These are phyloP conservation scores for Calonectria hongkongensis DNA, from an alignment of 2,329 filamentous ascomycete species.

Conservation along the genomic window DNA sequence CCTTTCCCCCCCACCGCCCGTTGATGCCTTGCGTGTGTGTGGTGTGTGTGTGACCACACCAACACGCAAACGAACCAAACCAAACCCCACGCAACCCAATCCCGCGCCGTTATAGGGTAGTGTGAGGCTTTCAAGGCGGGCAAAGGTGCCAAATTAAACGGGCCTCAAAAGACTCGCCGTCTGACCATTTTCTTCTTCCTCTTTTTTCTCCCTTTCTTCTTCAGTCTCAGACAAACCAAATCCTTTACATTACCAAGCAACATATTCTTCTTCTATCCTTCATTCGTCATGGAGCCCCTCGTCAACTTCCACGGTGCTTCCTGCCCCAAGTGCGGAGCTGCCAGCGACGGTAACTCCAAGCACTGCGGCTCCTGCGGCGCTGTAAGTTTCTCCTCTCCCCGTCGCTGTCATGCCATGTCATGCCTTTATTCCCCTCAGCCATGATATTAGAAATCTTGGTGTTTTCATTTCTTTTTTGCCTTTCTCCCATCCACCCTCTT, in stretches of 20 bases:
- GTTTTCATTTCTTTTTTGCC: background rate
- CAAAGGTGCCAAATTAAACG: background rate
- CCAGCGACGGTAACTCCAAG: constrained; percentile 68
- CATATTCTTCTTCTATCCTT: background rate
- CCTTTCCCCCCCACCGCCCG: background rate
- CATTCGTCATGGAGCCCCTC: constrained; percentile 56
- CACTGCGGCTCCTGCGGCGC: constrained; percentile 74
- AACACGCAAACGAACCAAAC: background rate
- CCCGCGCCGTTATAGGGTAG: constrained; percentile 4
- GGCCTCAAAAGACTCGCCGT: background rate
- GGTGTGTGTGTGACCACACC: background rate
- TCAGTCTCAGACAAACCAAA: constrained; percentile 34
- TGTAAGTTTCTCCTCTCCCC: constrained; percentile 61
- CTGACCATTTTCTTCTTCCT: background rate
- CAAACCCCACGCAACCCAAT: background rate
- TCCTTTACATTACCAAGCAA: constrained; percentile 8
- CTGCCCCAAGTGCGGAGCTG: constrained; percentile 75
- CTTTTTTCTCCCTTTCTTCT: background rate
- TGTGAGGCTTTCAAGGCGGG: background rate
- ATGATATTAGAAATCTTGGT: background rate
- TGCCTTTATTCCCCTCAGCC: background rate
- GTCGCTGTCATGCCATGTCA: background rate
- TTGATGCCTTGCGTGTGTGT: background rate
- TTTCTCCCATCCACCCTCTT: background rate
- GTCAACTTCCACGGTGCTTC: constrained; percentile 62